Evolutionary conservation across 257 asterid species (phyloP).

Genomic region (Capsicum chinense): DNA sequence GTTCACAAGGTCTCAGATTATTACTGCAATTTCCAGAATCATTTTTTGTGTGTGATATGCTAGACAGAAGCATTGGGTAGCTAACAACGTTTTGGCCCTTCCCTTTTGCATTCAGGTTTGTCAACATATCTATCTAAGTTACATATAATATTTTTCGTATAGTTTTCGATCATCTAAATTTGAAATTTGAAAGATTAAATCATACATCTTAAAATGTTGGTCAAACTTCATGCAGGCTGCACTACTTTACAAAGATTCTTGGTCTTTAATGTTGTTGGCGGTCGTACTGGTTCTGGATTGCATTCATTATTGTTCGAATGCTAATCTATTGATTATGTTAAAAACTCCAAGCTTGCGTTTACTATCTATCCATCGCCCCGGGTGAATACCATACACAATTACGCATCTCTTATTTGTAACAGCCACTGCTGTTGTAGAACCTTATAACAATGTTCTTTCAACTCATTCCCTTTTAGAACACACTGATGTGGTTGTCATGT

Average conservation of each 20-base stretch:
- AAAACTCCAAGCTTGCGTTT: conserved; percentile 84
- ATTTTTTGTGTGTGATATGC: conserved; percentile 98
- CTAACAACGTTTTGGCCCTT: conserved; percentile 91
- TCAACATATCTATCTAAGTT: conserved; percentile 10
- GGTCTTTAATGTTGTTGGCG: conserved; percentile 89
- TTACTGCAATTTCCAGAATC: conserved; percentile 91
- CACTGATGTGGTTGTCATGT: conserved; percentile 79
- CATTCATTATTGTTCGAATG: conserved; percentile 87
- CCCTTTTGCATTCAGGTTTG: conserved; percentile 94
- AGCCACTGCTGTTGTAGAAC: conserved; percentile 95
- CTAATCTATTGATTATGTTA: conserved; percentile 38
- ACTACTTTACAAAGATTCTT: conserved; percentile 90
- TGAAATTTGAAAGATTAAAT: too few relatives aligned
- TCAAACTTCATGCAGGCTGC: conserved; percentile 41
- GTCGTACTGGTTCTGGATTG: conserved; percentile 94
- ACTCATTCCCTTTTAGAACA: conserved; percentile 93
- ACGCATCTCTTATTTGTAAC: conserved; percentile 38
- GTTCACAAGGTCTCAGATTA: conserved; percentile 82
- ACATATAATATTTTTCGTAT: too few relatives aligned
- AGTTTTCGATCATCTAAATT: too few relatives aligned
- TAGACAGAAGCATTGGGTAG: conserved; percentile 94
- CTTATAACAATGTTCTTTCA: conserved; percentile 88
- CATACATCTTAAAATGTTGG: too few relatives aligned
- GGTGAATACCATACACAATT: conserved; percentile 40
- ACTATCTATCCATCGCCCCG: conserved; percentile 92